Evolutionary conservation across 129 eudicot genomes (phyloP).

Genomic region (Tagetes erecta): DNA sequence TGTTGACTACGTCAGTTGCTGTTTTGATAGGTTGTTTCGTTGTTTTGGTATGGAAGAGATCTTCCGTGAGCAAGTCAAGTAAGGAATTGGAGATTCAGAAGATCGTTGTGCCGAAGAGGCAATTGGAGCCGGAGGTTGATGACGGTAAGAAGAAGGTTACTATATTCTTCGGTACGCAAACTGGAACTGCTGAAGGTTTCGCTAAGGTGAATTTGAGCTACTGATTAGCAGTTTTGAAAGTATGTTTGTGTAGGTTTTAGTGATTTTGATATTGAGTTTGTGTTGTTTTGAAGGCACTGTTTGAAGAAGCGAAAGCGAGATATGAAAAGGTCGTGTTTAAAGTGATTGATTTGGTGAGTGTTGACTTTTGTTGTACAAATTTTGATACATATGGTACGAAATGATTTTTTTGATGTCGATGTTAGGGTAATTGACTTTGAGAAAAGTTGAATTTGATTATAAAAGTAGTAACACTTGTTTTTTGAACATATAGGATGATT

Average conservation of each 20-base stretch:
- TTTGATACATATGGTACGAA: slow-evolving; percentile 2
- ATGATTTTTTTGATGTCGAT: background rate
- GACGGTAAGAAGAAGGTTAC: slow-evolving; percentile 86
- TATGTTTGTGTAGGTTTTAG: background rate
- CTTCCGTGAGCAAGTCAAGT: slow-evolving; percentile 47
- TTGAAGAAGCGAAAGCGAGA: slow-evolving; percentile 87
- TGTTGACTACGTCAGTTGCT: slow-evolving; percentile 60
- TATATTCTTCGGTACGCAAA: slow-evolving; percentile 82
- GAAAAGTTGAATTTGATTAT: slow-evolving; percentile 7
- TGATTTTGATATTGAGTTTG: background rate
- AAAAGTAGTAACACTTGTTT: background rate
- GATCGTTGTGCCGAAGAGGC: slow-evolving; percentile 48
- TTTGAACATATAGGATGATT: slow-evolving; percentile 66
- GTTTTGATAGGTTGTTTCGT: slow-evolving; percentile 61
- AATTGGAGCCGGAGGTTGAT: slow-evolving; percentile 51
- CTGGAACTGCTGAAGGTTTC: slow-evolving; percentile 99
- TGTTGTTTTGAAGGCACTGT: slow-evolving; percentile 55
- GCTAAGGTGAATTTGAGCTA: slow-evolving; percentile 61
- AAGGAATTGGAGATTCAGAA: slow-evolving; percentile 39
- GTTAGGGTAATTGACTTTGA: background rate
- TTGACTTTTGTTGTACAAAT: slow-evolving; percentile 10
- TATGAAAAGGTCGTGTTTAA: slow-evolving; percentile 76
- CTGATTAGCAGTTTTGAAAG: background rate
- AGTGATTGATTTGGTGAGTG: slow-evolving; percentile 84
- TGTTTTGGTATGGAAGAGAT: slow-evolving; percentile 58